These are phyloP conservation scores for Ogataea philodendri DNA, from an alignment of 805 yeast species.

Conservation along the genomic window DNA sequence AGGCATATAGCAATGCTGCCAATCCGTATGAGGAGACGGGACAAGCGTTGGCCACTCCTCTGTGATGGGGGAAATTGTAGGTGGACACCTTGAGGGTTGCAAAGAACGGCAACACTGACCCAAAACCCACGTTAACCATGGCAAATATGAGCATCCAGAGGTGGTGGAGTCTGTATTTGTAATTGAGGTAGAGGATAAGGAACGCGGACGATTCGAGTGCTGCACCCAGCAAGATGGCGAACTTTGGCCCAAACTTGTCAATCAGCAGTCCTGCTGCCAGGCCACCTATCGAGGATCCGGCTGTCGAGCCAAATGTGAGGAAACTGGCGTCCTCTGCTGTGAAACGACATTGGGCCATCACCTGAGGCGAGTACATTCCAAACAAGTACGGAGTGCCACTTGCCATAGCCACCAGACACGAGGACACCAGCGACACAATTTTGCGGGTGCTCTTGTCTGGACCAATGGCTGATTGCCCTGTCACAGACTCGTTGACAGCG, in stretches of 20 bases:
- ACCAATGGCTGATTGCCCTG: not conserved
- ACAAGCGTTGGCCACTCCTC: conserved; percentile 68
- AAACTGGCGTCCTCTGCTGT: conserved; percentile 62
- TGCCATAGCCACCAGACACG: conserved; percentile 39
- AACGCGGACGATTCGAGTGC: conserved; percentile 54
- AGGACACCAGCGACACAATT: conserved; percentile 13
- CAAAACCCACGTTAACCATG: conserved; percentile 57
- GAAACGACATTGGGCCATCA: conserved; percentile 53
- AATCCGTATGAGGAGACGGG: conserved; percentile 71
- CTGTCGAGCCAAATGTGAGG: conserved; percentile 56
- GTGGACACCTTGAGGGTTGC: conserved; percentile 58
- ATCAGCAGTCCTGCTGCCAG: conserved; percentile 68
- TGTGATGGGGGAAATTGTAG: conserved; percentile 65
- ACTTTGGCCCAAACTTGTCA: conserved; percentile 57
- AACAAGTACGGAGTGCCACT: conserved; percentile 76
- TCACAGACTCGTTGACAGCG: not conserved
- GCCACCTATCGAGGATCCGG: conserved; percentile 71
- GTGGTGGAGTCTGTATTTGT: conserved; percentile 38
- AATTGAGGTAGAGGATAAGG: conserved; percentile 47
- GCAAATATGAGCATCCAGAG: conserved; percentile 46
- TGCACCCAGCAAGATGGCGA: conserved; percentile 55
- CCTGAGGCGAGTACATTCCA: conserved; percentile 75
- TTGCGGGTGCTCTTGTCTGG: not conserved
- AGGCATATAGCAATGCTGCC: conserved; percentile 64
- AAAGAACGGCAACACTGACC: conserved; percentile 59